phyloP scores from a whole-genome alignment of 78 protist genomes.

The Polysphondylium violaceum region DNA sequence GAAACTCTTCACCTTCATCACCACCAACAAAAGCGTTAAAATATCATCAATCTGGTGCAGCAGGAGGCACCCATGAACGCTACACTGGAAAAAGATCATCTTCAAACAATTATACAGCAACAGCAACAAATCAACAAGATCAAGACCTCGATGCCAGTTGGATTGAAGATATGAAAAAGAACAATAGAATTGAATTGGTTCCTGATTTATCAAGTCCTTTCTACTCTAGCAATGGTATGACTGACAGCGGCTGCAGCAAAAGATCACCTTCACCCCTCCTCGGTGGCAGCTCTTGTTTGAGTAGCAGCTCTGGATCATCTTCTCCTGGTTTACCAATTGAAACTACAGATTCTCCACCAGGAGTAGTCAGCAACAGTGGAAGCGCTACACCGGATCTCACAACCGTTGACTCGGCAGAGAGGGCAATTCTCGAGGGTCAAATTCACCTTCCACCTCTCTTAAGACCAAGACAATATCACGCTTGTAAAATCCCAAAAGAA shows the following conservation, averaged over 20 bases:
- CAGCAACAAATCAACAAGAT: constrained; percentile 7
- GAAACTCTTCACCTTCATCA: not conserved
- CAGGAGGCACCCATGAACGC: not conserved
- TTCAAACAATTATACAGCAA: not conserved
- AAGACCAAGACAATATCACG: constrained; percentile 78
- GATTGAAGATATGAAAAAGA: constrained; percentile 32
- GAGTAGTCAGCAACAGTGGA: not conserved
- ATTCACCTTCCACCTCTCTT: constrained; percentile 71
- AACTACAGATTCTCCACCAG: not conserved
- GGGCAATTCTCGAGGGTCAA: constrained; percentile 69
- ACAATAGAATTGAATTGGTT: constrained; percentile 31
- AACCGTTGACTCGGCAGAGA: constrained; percentile 35
- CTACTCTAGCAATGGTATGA: not conserved
- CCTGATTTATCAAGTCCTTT: constrained; percentile 57
- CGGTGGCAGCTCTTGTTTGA: constrained; percentile 13
- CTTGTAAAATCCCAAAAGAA: constrained; percentile 61
- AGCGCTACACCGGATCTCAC: not conserved
- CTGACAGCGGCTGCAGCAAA: not conserved
- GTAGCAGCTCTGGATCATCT: constrained; percentile 24
- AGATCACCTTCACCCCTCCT: constrained; percentile 5
- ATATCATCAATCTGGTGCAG: not conserved
- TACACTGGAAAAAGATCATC: not conserved
- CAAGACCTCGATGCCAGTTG: constrained; percentile 41
- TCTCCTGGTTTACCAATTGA: not conserved
- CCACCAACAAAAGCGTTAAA: not conserved